These are phyloP conservation scores for Verticillium dahliae DNA, from an alignment of 2,329 filamentous ascomycete genomes.

Conservation along the genomic window DNA sequence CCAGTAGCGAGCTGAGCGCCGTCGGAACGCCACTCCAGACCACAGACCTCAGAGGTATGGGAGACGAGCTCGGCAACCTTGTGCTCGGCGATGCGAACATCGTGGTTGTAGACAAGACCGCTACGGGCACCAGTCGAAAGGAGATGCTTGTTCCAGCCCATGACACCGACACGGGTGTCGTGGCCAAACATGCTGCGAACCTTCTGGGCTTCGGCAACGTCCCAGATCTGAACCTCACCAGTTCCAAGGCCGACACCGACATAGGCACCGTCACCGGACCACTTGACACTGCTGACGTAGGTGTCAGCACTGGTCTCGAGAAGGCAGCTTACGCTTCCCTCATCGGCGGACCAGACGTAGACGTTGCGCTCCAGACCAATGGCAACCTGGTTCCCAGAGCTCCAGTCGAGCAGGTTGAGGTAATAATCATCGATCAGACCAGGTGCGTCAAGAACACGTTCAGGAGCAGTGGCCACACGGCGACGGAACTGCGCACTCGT, in stretches of 20 bases:
- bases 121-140: slow-evolving; percentile 92
- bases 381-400: slow-evolving; percentile 92
- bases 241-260: slow-evolving; percentile 91
- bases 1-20: slow-evolving; percentile 95
- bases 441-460: slow-evolving; percentile 92
- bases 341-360: slow-evolving; percentile 97
- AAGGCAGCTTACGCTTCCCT: slow-evolving; percentile 81
- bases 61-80: slow-evolving; percentile 96
- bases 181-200: slow-evolving; percentile 98
- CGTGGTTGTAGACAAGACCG: slow-evolving; percentile 96
- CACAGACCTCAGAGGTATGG: slow-evolving; percentile 96
- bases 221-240: slow-evolving; percentile 98
- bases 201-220: slow-evolving; percentile 90
- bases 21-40: slow-evolving; percentile 94
- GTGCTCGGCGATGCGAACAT: slow-evolving; percentile 95
- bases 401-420: slow-evolving; percentile 97
- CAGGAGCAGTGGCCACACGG: slow-evolving; percentile 87
- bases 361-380: slow-evolving; percentile 96
- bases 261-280: slow-evolving; percentile 95
- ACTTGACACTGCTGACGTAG: slow-evolving; percentile 97
- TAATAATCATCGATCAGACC: slow-evolving; percentile 98
- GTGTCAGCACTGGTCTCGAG: slow-evolving; percentile 85
- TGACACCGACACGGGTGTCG: slow-evolving; percentile 91
- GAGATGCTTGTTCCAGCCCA: slow-evolving; percentile 99
- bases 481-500: slow-evolving; percentile 81